phyloP scores from a whole-genome alignment of 805 yeast genomes.

The Schwanniomyces sp. region DNA sequence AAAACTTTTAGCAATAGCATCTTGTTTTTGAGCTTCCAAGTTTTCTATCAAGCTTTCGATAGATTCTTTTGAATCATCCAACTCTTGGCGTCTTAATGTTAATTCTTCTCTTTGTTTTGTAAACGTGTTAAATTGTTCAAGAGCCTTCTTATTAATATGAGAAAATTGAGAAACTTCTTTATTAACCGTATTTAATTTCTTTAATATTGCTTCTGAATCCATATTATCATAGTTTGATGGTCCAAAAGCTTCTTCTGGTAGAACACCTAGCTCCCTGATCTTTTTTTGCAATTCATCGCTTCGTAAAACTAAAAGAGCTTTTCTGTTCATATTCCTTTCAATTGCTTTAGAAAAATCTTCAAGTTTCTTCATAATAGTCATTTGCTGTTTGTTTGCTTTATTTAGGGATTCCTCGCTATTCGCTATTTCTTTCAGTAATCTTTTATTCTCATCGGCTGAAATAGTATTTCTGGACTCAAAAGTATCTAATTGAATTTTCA shows the following conservation, averaged over 20 bases:
- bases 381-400: constrained; percentile 58
- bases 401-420: constrained; percentile 41
- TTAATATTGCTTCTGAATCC: constrained; percentile 53
- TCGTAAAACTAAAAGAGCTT: constrained; percentile 56
- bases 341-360: constrained; percentile 62
- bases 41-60: constrained; percentile 70
- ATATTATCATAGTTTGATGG: constrained; percentile 36
- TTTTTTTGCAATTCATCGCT: constrained; percentile 71
- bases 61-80: constrained; percentile 67
- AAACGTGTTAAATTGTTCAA: constrained; percentile 77
- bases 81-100: constrained; percentile 61
- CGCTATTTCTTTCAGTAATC: constrained; percentile 27
- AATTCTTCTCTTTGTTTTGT: constrained; percentile 71
- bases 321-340: constrained; percentile 65
- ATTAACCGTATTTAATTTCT: constrained; percentile 52
- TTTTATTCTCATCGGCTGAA: constrained; percentile 25
- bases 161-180: constrained; percentile 60
- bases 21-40: constrained; percentile 75
- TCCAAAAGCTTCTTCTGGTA: constrained; percentile 81
- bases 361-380: constrained; percentile 50
- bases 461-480: constrained; percentile 26
- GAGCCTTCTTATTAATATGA: constrained; percentile 86
- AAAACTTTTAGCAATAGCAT: constrained; percentile 79
- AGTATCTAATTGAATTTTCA: constrained; percentile 24
- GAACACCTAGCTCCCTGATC: constrained; percentile 80